phyloP scores from a whole-genome alignment of 148 eudicot species.

The Persicaria maculosa region DNA sequence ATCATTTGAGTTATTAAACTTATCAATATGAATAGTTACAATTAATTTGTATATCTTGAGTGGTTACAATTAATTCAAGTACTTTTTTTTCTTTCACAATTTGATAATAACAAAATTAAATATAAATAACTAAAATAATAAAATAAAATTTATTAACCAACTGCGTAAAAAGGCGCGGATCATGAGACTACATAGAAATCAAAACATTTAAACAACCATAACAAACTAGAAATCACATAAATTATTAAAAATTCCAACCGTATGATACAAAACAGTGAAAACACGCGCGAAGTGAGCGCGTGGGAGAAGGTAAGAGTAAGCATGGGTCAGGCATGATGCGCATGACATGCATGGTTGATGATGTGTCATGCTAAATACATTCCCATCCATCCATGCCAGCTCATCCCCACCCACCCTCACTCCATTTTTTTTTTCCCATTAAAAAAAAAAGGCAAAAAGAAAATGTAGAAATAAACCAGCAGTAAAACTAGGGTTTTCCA shows the following conservation, averaged over 20 bases:
- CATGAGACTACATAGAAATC: too few relatives aligned
- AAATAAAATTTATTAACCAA: too few relatives aligned
- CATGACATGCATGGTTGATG: constrained; percentile 2
- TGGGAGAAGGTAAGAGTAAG: not conserved
- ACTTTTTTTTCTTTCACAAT: too few relatives aligned
- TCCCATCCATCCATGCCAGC: constrained; percentile 7
- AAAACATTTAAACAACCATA: too few relatives aligned
- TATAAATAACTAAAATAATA: too few relatives aligned
- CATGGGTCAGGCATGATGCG: not conserved
- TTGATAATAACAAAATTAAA: too few relatives aligned
- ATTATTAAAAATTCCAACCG: not conserved
- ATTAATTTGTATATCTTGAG: too few relatives aligned
- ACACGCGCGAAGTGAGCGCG: not conserved
- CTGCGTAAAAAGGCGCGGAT: too few relatives aligned
- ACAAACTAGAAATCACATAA: too few relatives aligned
- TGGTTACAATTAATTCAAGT: too few relatives aligned
- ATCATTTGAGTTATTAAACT: too few relatives aligned
- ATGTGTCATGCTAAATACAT: constrained; percentile 8
- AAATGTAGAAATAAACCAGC: not conserved
- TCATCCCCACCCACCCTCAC: not conserved
- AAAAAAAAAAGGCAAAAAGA: constrained; percentile 5
- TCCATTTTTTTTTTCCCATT: not conserved
- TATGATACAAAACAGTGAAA: not conserved
- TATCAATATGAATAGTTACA: too few relatives aligned
- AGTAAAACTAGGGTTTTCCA: constrained; percentile 8